Base-by-base conservation (phyloP, 768 basidiomycete genomes). In the Pholiota microspora region DNA sequence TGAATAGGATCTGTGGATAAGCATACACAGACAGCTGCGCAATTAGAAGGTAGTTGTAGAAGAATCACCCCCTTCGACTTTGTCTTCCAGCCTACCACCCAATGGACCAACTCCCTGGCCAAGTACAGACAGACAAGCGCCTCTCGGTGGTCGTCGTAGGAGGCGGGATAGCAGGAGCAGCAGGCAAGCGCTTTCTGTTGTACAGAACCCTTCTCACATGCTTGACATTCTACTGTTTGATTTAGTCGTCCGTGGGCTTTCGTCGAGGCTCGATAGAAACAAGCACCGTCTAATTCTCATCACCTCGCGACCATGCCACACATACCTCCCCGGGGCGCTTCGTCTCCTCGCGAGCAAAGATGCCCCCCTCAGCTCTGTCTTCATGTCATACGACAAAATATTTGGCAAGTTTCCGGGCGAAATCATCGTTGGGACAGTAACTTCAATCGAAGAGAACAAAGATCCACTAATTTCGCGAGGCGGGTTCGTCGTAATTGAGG, bases 221-320 rank as follows among this genome's bases (percentile, higher is more conserved):
- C 16, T 29, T 27, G 25, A 13, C 16, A 9, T 5, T 21, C 40
- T 21, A 18, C 13, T 36, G 32, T 15, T 21, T n/a, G 28, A 15
- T 23, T 9, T 40, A 63, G 64, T 79, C 52, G 77, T 77, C 1
- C 74, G 76, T 25, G 67, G 66, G 2, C 80, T 89, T 53, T 78
- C 82, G 3, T 65, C 71, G 18, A 77, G 65, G 24, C 75, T 88
- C 57, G 71, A 83, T 63, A 55, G 73, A 2, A 59, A 66, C 3
- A 76, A 73, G 45, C 77, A 82, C 65, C 73, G 76, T 54, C 66
- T 89, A 55, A 68, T 81, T 55, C 75, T 89, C 51, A 69, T 89
- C 57, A 79, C 74, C 34, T 63, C 78, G 0, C 76, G 77, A 4
- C 73, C 84, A 1, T 82, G 75, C 58, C 73, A 71, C 52, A 63